Conservation (phyloP, 371 early-diverging fungal genomes). For the Chytridiales sp. region DNA sequence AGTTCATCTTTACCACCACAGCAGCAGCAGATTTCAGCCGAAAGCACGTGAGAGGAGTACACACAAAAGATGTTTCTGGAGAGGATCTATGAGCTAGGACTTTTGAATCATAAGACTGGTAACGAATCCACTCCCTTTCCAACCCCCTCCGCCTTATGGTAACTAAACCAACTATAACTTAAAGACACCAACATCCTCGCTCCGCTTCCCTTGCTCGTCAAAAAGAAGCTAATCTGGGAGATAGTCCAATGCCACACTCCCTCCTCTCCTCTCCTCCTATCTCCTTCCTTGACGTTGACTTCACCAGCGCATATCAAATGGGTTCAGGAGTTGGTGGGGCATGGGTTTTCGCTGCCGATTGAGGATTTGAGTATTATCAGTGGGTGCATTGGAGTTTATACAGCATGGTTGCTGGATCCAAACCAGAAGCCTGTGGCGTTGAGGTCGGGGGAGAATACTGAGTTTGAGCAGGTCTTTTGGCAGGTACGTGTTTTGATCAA, state of each 20-base stretch:
- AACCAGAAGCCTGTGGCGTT: conserved; percentile 60
- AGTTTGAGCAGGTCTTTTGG: conserved; percentile 53
- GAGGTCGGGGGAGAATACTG: conserved; percentile 35
- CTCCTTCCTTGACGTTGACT: conserved; percentile 17
- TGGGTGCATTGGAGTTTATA: conserved; percentile 65
- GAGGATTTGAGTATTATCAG: conserved; percentile 70
- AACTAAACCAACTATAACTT: neutral
- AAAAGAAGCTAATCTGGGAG: conserved; percentile 62
- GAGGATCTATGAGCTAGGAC: conserved; percentile 65
- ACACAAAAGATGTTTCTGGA: conserved; percentile 72
- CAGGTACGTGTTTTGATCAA: conserved; percentile 39
- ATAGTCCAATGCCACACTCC: conserved; percentile 60
- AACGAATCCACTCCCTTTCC: conserved; percentile 10
- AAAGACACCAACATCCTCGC: conserved; percentile 67
- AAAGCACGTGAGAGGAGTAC: too few species aligned
- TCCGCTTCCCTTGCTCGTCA: conserved; percentile 63
- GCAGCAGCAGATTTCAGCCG: too few species aligned
- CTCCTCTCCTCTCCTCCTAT: neutral
- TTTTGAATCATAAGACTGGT: conserved; percentile 70
- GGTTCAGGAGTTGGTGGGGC: conserved; percentile 82
- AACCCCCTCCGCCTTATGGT: neutral
- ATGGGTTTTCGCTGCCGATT: conserved; percentile 75
- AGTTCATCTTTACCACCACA: too few species aligned
- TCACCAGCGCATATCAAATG: conserved; percentile 67
- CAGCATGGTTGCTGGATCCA: conserved; percentile 75